A percentile compares a stretch with the other conserved stretches of the same genome.
Conservation (phyloP, 768 basidiomycete genomes). For the Tricholoma sp. region DNA sequence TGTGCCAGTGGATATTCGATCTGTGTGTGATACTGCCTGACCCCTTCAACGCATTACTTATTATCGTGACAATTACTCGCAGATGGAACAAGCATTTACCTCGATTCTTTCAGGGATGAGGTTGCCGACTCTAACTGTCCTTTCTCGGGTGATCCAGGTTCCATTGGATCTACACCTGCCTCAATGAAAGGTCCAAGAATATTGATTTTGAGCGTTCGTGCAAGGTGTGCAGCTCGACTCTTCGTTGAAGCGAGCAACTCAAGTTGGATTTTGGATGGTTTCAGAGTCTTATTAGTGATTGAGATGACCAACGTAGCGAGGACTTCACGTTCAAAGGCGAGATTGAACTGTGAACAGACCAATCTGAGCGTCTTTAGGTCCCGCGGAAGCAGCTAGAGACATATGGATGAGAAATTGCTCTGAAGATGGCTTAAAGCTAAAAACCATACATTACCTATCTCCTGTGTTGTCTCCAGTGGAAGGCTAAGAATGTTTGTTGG, state of each 20-base stretch:
- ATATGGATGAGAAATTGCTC: not conserved
- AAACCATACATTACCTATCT: too few relatives aligned
- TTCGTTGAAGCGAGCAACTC: not conserved
- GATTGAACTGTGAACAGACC: not conserved
- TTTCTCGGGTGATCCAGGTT: not conserved
- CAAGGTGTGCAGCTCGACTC: not conserved
- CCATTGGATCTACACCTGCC: too few relatives aligned
- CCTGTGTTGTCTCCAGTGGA: too few relatives aligned
- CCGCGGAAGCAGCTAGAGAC: not conserved
- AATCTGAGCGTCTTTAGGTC: not conserved
- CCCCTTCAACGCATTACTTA: too few relatives aligned
- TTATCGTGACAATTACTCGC: too few relatives aligned
- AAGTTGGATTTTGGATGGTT: not conserved
- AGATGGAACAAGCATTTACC: not conserved
- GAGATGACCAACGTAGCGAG: not conserved
- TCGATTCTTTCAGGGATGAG: not conserved
- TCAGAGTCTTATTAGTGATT: not conserved
- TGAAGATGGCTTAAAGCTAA: not conserved
- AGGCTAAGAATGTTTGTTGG: too few relatives aligned
- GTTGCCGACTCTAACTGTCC: not conserved
- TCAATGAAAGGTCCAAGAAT: not conserved
- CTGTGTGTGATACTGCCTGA: too few relatives aligned
- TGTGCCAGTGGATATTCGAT: too few relatives aligned
- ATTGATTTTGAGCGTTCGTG: not conserved
- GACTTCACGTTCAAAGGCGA: not conserved